phyloP scores from a whole-genome alignment of 345 rosid genomes.

The Atalantia buxifolia region DNA sequence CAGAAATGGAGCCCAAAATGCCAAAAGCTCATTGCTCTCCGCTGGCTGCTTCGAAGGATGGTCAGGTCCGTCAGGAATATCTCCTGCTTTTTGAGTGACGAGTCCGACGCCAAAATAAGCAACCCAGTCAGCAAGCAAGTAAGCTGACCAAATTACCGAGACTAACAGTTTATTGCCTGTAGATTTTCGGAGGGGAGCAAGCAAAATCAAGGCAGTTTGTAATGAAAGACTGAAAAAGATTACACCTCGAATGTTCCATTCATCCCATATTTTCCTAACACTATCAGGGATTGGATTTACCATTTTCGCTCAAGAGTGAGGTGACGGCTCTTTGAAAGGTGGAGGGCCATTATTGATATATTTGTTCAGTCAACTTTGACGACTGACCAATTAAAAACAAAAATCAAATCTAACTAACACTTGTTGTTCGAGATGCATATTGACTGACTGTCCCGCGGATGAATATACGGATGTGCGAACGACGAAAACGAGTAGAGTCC shows the following conservation, averaged over 20 bases:
- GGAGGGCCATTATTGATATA: too few relatives aligned
- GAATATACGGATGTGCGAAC: too few relatives aligned
- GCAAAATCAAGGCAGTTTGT: conserved; percentile 46
- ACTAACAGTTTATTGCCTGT: conserved; percentile 29
- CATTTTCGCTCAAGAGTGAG: conserved; percentile 11
- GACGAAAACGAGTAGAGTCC: too few relatives aligned
- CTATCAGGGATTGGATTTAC: conserved; percentile 28
- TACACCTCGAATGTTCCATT: conserved; percentile 56
- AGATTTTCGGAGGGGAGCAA: conserved; percentile 50
- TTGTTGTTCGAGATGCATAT: too few relatives aligned
- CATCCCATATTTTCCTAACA: conserved; percentile 37
- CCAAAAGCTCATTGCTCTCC: conserved; percentile 29
- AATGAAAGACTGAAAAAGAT: conserved; percentile 50
- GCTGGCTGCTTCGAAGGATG: background rate
- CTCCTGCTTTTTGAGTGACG: conserved; percentile 9
- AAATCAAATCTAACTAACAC: too few relatives aligned
- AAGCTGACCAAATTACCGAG: conserved; percentile 48
- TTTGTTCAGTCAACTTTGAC: too few relatives aligned
- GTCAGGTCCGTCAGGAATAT: too few relatives aligned
- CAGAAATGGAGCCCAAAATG: conserved; percentile 73
- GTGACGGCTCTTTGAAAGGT: background rate
- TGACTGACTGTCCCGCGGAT: too few relatives aligned
- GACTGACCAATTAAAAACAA: too few relatives aligned
- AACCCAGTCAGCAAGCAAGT: conserved; percentile 60
- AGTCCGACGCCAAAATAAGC: conserved; percentile 56